Base-by-base conservation (phyloP, 1,284 basidiomycete genomes). In the Coriolopsis trogii region DNA sequence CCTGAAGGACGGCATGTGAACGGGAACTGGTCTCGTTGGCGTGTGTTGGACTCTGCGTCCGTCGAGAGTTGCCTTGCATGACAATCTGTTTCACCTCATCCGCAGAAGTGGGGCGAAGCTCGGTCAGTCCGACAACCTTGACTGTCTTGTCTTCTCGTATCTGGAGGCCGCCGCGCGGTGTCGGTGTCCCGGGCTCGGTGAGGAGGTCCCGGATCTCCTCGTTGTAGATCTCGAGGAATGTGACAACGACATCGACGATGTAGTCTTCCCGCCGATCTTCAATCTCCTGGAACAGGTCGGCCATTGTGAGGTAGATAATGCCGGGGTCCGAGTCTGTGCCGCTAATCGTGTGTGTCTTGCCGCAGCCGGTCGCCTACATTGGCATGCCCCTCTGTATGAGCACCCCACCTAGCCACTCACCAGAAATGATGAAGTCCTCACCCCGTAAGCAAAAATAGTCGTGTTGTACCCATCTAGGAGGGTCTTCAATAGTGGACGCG, bases 321-420 rank as follows among this genome's bases (percentile, higher is more conserved):
- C 95, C 95, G 13, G 94, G 92, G 68, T 95, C 89, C 16, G 72
- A 66, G 43, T 89, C 85, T 24, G 88, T 89, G 53, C 95, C 95
- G 65, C 93, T 96, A 67, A 98, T 97, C 24, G 95, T 98, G 70
- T 98, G 94, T 9, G 95, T 98, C 73, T 98, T 98, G 54, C 95
- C 95, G 68, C 95, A 98, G 15, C 95, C 95, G 10, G 95, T 98
- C 16, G 95, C 95, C 95, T 98, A 63, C 13, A n/a, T n/a, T 49
- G 33, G 41, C 49, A 46, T 7, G 10, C 20, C n/a, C 36, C 29
- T 13, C 6, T 8, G 13, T 34, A 39, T 48, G 24, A 55, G 64
- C 34, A 61, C 24, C 34, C 25, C n/a, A 24, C 44, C 29, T 36
- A 56, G 46, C 40, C 24, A 40, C 56, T 55, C 43, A 38, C 53